Percentiles rank a stretch among this genome's conserved stretches.
phyloP scores from a whole-genome alignment of 768 basidiomycete genomes.

The Chiua virens region DNA sequence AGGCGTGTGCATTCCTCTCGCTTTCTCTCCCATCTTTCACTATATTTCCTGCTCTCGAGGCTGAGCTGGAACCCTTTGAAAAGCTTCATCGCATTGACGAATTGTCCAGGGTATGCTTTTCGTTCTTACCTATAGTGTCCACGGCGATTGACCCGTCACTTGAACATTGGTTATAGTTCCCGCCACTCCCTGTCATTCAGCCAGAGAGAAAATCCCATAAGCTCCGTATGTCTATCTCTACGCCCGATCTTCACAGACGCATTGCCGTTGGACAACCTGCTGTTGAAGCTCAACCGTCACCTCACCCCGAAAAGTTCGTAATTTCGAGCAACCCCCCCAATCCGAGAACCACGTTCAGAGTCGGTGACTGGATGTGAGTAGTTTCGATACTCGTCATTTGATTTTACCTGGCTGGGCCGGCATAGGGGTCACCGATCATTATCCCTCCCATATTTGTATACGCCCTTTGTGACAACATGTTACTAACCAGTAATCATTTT shows the following conservation, averaged over 20 bases:
- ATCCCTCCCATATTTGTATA: slow-evolving; percentile 6
- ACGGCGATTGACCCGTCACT: background rate
- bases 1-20: slow-evolving; percentile 59
- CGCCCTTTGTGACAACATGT: background rate
- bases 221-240: slow-evolving; percentile 37
- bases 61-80: slow-evolving; percentile 60
- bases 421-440: slow-evolving; percentile 17
- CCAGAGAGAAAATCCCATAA: slow-evolving; percentile 15
- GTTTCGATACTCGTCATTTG: slow-evolving; percentile 17
- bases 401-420: slow-evolving; percentile 12
- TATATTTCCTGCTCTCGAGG: slow-evolving; percentile 57
- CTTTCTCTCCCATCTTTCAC: slow-evolving; percentile 48
- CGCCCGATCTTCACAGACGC: slow-evolving; percentile 32
- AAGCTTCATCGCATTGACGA: slow-evolving; percentile 51
- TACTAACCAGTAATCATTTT: slow-evolving; percentile 6
- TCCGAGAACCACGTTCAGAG: slow-evolving; percentile 61
- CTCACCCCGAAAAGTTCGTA: slow-evolving; percentile 43
- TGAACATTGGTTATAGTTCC: slow-evolving; percentile 6
- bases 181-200: slow-evolving; percentile 24
- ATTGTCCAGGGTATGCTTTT: slow-evolving; percentile 20
- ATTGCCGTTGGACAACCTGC: slow-evolving; percentile 7
- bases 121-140: background rate
- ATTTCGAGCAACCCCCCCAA: slow-evolving; percentile 74
- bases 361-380: slow-evolving; percentile 78
- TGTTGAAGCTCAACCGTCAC: background rate